Conservation (phyloP, 2,329 filamentous ascomycete species). For the Colletotrichum melonis region DNA sequence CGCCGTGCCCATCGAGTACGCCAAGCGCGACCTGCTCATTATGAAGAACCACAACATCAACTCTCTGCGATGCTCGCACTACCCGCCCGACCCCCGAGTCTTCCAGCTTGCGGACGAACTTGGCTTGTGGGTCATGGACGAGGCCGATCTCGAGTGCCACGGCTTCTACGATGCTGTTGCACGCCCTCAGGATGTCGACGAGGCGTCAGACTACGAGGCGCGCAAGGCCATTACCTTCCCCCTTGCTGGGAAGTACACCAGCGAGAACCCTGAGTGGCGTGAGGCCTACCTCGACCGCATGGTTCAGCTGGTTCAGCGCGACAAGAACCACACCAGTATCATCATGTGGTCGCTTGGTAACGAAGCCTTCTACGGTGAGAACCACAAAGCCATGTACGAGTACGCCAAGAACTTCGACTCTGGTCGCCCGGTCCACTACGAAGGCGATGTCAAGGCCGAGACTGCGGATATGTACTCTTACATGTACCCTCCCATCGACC, state of each 20-base stretch:
- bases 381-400: slow-evolving; percentile 76
- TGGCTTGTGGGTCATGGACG: slow-evolving; percentile 70
- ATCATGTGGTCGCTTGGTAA: slow-evolving; percentile 82
- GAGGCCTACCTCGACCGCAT: slow-evolving; percentile 76
- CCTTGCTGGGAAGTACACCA: slow-evolving; percentile 67
- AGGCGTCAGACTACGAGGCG: slow-evolving; percentile 69
- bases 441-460: slow-evolving; percentile 69
- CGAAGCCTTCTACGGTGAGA: slow-evolving; percentile 77
- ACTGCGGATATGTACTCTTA: slow-evolving; percentile 74
- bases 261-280: slow-evolving; percentile 70
- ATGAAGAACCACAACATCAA: slow-evolving; percentile 82
- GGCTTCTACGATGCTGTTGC: slow-evolving; percentile 64
- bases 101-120: slow-evolving; percentile 73
- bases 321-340: slow-evolving; percentile 78
- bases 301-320: slow-evolving; percentile 71
- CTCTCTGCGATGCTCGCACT: slow-evolving; percentile 75
- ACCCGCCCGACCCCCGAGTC: slow-evolving; percentile 71
- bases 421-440: slow-evolving; percentile 72
- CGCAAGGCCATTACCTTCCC: slow-evolving; percentile 67
- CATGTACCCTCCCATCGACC: slow-evolving; percentile 71
- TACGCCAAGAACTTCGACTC: slow-evolving; percentile 69
- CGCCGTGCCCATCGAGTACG: slow-evolving; percentile 70
- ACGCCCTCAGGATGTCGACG: slow-evolving; percentile 62
- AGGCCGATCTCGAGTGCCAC: slow-evolving; percentile 64
- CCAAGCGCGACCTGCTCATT: slow-evolving; percentile 69